Base-by-base conservation (phyloP, 768 basidiomycete species). In the Auricularia auricula-judae region DNA sequence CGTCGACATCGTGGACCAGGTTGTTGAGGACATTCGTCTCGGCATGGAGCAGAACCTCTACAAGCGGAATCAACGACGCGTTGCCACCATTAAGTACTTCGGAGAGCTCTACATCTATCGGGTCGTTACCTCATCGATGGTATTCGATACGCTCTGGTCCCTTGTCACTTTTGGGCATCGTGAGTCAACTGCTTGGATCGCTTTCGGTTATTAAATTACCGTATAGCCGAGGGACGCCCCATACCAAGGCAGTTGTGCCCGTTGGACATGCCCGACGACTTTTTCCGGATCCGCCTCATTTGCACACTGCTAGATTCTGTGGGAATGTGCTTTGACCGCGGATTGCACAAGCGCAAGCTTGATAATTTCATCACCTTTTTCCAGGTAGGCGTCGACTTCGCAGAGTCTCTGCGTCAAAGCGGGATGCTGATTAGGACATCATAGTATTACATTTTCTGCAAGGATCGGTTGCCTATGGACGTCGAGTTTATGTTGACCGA, bases 31-130 rank as follows among this genome's bases (percentile, higher is more conserved):
- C 72, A 82, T 98, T 44, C 82, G 95, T 62, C 79, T 87, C 51
- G 95, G 96, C 0, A 76, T 98, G 68, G 97, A 98, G 76, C 89
- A 91, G 73, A 98, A 98, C 72, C 78, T 92, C 35, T 98, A 98
- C 78, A 96, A 86, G 73, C 87, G 88, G 67, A 98, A 98, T 73
- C 97, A 99, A 78, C 84, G 91, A 67, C 82, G 97, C 62, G 80
- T 98, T 64, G 89, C 97, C 0, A 87, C 91, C 0, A 83, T 97
- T 71, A 98, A 96, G 75, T 98, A 94, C 73, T 83, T 99, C 1
- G 97, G 96, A 53, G 97, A 99, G 75, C 78, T 99, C 53, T 99
- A 98, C 75, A 98, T 96, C 73, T 98, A 97, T 73, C 85, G 97
- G 29, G 79, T 98, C 21, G 76, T 98, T 70, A 89, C 89, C 69